Evolutionary conservation across 2,329 filamentous ascomycete species (phyloP).

Genomic region (Setomelanomma holmii): DNA sequence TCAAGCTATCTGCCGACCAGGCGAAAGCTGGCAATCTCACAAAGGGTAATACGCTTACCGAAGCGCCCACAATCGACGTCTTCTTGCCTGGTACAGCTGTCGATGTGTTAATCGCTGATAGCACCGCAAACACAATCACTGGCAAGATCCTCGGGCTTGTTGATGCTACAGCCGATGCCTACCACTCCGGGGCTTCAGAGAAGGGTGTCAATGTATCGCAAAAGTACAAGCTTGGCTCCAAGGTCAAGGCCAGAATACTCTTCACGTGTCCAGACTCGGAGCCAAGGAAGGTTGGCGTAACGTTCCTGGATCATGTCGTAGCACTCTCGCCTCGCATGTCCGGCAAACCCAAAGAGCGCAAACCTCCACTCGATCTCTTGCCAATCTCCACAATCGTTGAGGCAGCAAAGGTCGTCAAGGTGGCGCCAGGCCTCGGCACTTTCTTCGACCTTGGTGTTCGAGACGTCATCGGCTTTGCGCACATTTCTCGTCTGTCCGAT

Average conservation of each 20-base stretch:
- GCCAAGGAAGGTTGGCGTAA: slow-evolving; percentile 84
- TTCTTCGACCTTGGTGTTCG: slow-evolving; percentile 76
- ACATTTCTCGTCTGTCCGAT: slow-evolving; percentile 92
- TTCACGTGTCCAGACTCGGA: slow-evolving; percentile 84
- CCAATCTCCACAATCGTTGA: slow-evolving; percentile 79
- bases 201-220: slow-evolving; percentile 73
- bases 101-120: slow-evolving; percentile 81
- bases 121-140: slow-evolving; percentile 74
- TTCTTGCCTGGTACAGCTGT: slow-evolving; percentile 93
- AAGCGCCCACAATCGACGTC: slow-evolving; percentile 85
- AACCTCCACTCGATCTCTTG: slow-evolving; percentile 66
- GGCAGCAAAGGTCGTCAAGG: slow-evolving; percentile 78
- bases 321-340: slow-evolving; percentile 61
- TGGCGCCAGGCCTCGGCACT: slow-evolving; percentile 80
- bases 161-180: slow-evolving; percentile 86
- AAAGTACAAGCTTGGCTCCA: slow-evolving; percentile 83
- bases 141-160: slow-evolving; percentile 93
- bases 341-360: slow-evolving; percentile 49
- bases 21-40: slow-evolving; percentile 72
- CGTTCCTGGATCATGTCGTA: slow-evolving; percentile 83
- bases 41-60: slow-evolving; percentile 70
- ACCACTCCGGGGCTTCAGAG: slow-evolving; percentile 82
- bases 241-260: slow-evolving; percentile 84
- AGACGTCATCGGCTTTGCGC: slow-evolving; percentile 82
- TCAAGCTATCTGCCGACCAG: slow-evolving; percentile 81